These are phyloP conservation scores for Claviceps maximensis DNA, from an alignment of 2,329 filamentous ascomycete species.

Conservation along the genomic window DNA sequence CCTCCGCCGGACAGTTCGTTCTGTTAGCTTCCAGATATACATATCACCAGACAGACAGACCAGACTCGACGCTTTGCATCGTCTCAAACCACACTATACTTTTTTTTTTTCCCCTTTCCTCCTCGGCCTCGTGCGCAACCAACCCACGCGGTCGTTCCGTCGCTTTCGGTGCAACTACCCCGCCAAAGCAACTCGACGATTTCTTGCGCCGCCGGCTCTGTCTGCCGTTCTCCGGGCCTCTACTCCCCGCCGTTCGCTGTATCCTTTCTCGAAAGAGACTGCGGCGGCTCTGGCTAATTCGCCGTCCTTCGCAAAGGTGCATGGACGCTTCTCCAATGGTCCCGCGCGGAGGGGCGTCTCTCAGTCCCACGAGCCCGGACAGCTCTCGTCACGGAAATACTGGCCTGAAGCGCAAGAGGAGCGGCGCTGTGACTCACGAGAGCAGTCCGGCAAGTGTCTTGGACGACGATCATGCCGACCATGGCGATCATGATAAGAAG, in stretches of 20 bases:
- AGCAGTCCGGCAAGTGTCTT: conserved; percentile 45
- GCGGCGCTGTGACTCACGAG: conserved; percentile 36
- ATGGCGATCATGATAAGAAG: conserved; percentile 43
- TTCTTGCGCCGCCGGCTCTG: conserved; percentile 2
- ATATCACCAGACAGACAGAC: too few relatives aligned
- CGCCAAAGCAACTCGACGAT: neutral
- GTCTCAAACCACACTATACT: neutral
- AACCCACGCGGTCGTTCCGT: neutral
- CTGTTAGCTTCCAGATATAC: neutral
- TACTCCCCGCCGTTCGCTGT: conserved; percentile 6
- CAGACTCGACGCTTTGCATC: neutral
- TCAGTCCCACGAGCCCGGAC: conserved; percentile 43
- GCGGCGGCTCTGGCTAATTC: conserved; percentile 9
- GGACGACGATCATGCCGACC: conserved; percentile 32
- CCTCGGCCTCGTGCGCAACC: neutral
- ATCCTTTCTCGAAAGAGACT: conserved; percentile 4
- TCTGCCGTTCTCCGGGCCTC: neutral
- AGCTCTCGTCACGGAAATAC: conserved; percentile 38
- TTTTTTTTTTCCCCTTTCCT: too few relatives aligned
- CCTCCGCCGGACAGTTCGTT: neutral
- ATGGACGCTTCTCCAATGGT: conserved; percentile 37
- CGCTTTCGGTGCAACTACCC: conserved; percentile 4
- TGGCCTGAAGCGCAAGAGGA: conserved; percentile 43
- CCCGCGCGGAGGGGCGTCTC: conserved; percentile 32
- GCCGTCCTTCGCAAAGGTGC: conserved; percentile 14